Percentiles rank a stretch among this genome's conserved stretches.
phyloP scores from a whole-genome alignment of 345 rosid genomes.

The Gossypium bickii region DNA sequence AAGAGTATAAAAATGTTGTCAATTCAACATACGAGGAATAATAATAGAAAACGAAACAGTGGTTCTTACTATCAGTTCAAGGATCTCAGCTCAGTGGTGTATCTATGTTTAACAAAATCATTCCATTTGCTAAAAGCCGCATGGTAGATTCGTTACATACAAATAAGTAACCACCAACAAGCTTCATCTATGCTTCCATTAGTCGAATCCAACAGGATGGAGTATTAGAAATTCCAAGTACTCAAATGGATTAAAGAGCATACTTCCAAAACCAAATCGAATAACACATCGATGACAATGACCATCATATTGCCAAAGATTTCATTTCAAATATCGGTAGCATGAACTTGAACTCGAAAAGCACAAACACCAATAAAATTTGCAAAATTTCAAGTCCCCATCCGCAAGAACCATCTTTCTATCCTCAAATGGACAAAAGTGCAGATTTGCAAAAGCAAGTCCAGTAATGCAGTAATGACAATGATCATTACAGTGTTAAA shows the following conservation, averaged over 20 bases:
- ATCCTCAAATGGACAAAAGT: neutral
- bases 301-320: neutral
- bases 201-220: neutral
- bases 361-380: no score
- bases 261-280: neutral
- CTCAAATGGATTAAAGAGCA: neutral
- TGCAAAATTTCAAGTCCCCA: neutral
- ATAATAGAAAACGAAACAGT: neutral
- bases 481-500: neutral
- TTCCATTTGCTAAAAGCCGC: neutral
- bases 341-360: neutral
- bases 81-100: neutral
- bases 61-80: neutral
- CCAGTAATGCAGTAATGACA: neutral
- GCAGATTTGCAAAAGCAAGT: neutral
- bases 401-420: neutral
- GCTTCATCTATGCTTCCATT: neutral
- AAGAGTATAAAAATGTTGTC: conserved; percentile 15
- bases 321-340: neutral
- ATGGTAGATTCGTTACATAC: neutral
- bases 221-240: neutral
- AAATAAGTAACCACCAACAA: neutral
- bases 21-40: conserved; percentile 4
- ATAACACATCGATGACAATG: neutral
- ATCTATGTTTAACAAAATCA: neutral